phyloP scores from a whole-genome alignment of 345 rosid genomes.

The Eucalyptus cloeziana region DNA sequence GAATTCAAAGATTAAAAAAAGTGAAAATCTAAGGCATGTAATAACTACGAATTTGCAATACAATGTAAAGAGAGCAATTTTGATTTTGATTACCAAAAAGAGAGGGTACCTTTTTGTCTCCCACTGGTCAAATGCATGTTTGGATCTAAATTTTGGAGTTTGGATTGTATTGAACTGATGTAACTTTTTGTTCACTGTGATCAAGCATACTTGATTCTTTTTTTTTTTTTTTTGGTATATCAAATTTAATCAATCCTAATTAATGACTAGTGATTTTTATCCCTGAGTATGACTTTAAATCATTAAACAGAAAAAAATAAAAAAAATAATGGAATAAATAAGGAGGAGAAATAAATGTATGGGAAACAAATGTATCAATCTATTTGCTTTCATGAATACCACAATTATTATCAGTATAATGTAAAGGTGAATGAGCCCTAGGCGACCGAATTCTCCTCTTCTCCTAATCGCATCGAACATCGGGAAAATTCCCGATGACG shows the following conservation, averaged over 20 bases:
- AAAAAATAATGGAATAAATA: neutral
- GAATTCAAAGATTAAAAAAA: neutral
- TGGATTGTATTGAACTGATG: neutral
- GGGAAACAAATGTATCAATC: neutral
- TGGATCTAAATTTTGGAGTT: neutral
- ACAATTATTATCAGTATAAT: neutral
- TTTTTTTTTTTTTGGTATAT: too few relatives aligned
- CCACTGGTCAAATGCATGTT: neutral
- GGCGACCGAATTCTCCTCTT: neutral
- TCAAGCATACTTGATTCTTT: neutral
- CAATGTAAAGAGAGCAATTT: neutral
- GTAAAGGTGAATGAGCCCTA: neutral
- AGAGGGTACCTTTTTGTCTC: neutral
- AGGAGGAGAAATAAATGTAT: neutral
- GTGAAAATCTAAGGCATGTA: neutral
- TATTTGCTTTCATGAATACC: neutral
- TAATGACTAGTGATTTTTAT: neutral
- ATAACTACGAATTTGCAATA: neutral
- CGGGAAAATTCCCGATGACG: neutral
- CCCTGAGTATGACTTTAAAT: neutral
- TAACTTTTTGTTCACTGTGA: neutral
- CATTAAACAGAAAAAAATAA: neutral
- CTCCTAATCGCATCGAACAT: neutral
- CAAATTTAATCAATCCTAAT: neutral
- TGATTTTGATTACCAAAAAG: neutral